A percentile compares a stretch with the other conserved stretches of the same genome.
Conservation (phyloP, 495 filamentous ascomycete species). For the Talaromyces wortmannii region DNA sequence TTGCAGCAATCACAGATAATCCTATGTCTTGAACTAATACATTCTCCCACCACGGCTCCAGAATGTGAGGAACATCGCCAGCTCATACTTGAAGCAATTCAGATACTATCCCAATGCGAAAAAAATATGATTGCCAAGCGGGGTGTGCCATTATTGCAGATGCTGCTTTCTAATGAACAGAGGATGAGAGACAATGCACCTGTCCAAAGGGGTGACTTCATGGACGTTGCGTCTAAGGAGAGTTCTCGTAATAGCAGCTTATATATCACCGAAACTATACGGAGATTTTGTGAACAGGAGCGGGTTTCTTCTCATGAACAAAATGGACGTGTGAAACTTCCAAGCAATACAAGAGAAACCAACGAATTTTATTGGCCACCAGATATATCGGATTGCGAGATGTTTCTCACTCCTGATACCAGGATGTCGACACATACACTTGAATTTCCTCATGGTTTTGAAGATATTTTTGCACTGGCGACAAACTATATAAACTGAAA, state of each 20-base stretch:
- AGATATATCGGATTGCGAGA: background rate
- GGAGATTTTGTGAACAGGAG: slow-evolving; percentile 11
- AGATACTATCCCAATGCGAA: slow-evolving; percentile 16
- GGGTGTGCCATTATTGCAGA: slow-evolving; percentile 18
- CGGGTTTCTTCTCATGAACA: background rate
- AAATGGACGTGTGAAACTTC: too few relatives aligned
- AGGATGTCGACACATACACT: background rate
- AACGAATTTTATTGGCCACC: background rate
- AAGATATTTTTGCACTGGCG: slow-evolving; percentile 1
- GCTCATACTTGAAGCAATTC: slow-evolving; percentile 23
- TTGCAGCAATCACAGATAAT: slow-evolving; percentile 16
- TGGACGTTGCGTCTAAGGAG: too few relatives aligned
- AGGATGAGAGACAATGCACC: background rate
- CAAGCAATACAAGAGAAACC: too few relatives aligned
- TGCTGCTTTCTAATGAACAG: slow-evolving; percentile 14
- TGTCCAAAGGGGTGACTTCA: background rate
- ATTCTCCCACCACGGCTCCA: slow-evolving; percentile 19
- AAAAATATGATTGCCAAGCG: slow-evolving; percentile 27
- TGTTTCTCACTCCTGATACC: background rate
- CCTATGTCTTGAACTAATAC: slow-evolving; percentile 33
- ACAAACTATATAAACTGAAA: slow-evolving; percentile 1
- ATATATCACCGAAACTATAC: slow-evolving; percentile 7
- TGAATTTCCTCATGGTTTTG: slow-evolving; percentile 1
- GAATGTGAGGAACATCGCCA: slow-evolving; percentile 25
- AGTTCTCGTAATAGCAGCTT: background rate